A percentile compares a stretch with the other conserved stretches of the same genome.
Conservation (phyloP, 345 rosid genomes). For the Sisymbrium altissimum region DNA sequence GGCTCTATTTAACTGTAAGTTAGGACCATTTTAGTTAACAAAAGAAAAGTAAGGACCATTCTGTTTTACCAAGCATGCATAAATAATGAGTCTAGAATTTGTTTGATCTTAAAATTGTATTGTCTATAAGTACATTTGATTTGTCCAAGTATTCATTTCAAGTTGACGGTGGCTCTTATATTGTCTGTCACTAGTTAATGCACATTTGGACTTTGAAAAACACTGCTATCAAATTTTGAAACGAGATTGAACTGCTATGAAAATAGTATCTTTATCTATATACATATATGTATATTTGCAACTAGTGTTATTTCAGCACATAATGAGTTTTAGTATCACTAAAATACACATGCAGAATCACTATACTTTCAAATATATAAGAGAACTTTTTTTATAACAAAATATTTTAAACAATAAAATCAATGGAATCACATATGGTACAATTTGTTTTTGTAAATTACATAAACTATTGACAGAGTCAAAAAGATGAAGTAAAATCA, state of each 20-base stretch:
- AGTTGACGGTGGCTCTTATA: background rate
- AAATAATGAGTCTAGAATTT: slow-evolving; percentile 10
- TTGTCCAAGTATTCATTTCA: background rate
- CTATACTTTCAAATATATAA: too few relatives aligned
- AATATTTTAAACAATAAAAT: too few relatives aligned
- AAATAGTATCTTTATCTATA: background rate
- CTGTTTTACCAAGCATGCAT: slow-evolving; percentile 30
- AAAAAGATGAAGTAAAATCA: too few relatives aligned
- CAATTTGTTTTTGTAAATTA: too few relatives aligned
- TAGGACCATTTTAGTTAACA: slow-evolving; percentile 29
- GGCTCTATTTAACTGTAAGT: slow-evolving; percentile 25
- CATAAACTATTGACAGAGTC: too few relatives aligned
- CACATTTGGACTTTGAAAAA: background rate
- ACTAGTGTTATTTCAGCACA: too few relatives aligned
- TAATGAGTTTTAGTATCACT: too few relatives aligned
- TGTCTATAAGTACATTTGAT: background rate
- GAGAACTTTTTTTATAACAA: too few relatives aligned
- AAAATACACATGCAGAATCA: too few relatives aligned
- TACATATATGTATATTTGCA: too few relatives aligned
- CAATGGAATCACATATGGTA: too few relatives aligned
- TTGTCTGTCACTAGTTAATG: slow-evolving; percentile 6
- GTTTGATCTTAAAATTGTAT: background rate
- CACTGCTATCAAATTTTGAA: background rate
- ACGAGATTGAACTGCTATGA: background rate
- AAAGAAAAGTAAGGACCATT: slow-evolving; percentile 27